Percentiles rank a stretch among this genome's conserved stretches.
These are phyloP conservation scores for Leccinum solheimii DNA, from an alignment of 1,284 basidiomycete genomes.

Conservation along the genomic window DNA sequence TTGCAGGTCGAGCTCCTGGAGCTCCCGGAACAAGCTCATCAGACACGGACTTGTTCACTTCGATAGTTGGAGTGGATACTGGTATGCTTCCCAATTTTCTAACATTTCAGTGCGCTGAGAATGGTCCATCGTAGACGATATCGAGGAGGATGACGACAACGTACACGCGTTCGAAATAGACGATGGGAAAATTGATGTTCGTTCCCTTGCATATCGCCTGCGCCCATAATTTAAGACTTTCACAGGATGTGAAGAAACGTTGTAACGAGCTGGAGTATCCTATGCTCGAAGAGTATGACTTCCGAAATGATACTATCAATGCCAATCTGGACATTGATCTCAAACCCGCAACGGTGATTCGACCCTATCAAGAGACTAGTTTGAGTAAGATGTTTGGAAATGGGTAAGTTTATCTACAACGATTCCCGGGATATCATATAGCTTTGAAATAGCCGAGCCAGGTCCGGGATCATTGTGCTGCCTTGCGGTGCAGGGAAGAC, in stretches of 20 bases:
- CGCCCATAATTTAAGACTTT: constrained; percentile 4
- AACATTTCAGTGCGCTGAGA: constrained; percentile 10
- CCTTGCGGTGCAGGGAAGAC: constrained; percentile 99
- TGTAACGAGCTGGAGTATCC: constrained; percentile 96
- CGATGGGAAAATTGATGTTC: constrained; percentile 86
- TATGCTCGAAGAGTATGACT: constrained; percentile 98
- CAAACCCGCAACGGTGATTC: constrained; percentile 93
- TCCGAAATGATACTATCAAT: constrained; percentile 93
- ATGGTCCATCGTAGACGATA: constrained; percentile 64
- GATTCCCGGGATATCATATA: not conserved
- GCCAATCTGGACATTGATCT: constrained; percentile 95
- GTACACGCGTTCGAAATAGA: constrained; percentile 95
- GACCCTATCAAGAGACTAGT: constrained; percentile 96
- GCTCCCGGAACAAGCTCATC: constrained; percentile 38
- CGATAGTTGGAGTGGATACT: constrained; percentile 88
- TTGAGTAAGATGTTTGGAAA: constrained; percentile 99
- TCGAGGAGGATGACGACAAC: constrained; percentile 94
- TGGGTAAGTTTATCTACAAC: constrained; percentile 54
- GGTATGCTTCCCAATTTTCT: constrained; percentile 47
- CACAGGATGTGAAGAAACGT: constrained; percentile 85
- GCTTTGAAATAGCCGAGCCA: constrained; percentile 68
- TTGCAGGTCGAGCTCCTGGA: constrained; percentile 38
- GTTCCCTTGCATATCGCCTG: constrained; percentile 25
- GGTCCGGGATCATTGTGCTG: constrained; percentile 97
- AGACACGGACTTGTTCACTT: constrained; percentile 81